A percentile compares a stretch with the other conserved stretches of the same genome.
These are phyloP conservation scores for Trichopus zeylanicus DNA, from an alignment of 116 monocot species.

Conservation along the genomic window DNA sequence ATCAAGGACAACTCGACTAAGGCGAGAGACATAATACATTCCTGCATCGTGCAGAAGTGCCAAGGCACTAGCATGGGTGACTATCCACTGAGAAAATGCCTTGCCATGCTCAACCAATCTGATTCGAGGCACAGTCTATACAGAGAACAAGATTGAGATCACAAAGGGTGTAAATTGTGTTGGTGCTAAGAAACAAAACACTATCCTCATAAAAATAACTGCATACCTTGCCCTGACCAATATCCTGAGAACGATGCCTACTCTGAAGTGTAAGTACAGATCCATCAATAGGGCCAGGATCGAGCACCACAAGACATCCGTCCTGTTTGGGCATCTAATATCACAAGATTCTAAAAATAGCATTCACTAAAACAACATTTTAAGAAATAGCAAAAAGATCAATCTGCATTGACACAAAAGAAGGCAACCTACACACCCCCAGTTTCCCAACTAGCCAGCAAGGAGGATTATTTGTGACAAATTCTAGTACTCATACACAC, in stretches of 20 bases:
- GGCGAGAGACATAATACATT: conserved; percentile 1
- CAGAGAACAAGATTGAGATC: background rate
- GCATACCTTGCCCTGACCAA: conserved; percentile 1
- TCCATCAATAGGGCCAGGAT: conserved; percentile 1
- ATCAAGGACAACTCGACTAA: background rate
- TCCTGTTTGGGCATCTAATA: background rate
- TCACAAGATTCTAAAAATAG: background rate
- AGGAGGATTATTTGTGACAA: too few species aligned
- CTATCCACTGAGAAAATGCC: background rate
- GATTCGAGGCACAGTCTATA: background rate
- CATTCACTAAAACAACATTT: too few species aligned
- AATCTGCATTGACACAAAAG: too few species aligned
- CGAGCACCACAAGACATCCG: background rate
- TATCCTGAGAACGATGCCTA: background rate
- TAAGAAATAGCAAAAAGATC: too few species aligned
- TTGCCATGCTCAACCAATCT: background rate
- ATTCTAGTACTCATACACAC: too few species aligned
- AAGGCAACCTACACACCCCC: too few species aligned
- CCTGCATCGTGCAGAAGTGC: background rate
- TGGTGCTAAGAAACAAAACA: background rate
- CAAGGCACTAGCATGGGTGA: background rate
- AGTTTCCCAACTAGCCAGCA: too few species aligned
- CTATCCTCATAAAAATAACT: background rate
- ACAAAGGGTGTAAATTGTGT: background rate
- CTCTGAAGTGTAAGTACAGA: background rate